Evolutionary conservation across 257 asterid species (phyloP), one percentile per base, ranked within the genome.

Genomic region (Solanum clarkiae): DNA sequence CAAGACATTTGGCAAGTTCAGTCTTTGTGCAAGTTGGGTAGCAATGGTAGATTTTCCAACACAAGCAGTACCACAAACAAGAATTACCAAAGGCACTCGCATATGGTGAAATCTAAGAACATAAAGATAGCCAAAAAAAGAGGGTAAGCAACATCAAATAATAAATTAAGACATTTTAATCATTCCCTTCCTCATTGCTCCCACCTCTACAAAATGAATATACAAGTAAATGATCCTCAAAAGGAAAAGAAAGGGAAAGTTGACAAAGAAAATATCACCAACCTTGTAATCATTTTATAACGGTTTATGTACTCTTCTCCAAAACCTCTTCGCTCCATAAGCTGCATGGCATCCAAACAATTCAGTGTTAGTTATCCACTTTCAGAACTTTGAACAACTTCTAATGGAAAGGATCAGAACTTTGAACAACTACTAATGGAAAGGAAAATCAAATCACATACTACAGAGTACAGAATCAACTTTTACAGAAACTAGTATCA

Each of bases 211-310:
- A 26, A 77, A 77, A 51, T 16, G 47, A 14, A 15, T 15, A 51
- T 15, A 9, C 13, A 24, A 16, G 57, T 51, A 77, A 77, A 26
- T n/a, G 55, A 44, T 24, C 26, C 82, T 26, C 65, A 5, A 16
- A 17, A 77, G 82, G 82, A 8, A 77, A 79, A 51, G 26, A 54
- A 47, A 42, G 62, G 80, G 54, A 74, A 57, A 75, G 55, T 60
- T 59, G 49, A 71, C 14, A 18, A 71, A 51, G 7, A 54, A 24
- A 75, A 45, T 26, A 80, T 22, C 82, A 84, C 88, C 81, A 36
- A 95, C 99, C 98, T 92, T 40, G 99, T 95, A 97, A 97, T 97
- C 99, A 97, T 97, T 90, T 93, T 95, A 89, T 95, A 97, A 86
- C 99, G 94, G 90, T 89, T 97, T 88, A 95, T 97, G 90, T 93